phyloP scores from a whole-genome alignment of 2,329 filamentous ascomycete species.

The Penicillium thymicola region DNA sequence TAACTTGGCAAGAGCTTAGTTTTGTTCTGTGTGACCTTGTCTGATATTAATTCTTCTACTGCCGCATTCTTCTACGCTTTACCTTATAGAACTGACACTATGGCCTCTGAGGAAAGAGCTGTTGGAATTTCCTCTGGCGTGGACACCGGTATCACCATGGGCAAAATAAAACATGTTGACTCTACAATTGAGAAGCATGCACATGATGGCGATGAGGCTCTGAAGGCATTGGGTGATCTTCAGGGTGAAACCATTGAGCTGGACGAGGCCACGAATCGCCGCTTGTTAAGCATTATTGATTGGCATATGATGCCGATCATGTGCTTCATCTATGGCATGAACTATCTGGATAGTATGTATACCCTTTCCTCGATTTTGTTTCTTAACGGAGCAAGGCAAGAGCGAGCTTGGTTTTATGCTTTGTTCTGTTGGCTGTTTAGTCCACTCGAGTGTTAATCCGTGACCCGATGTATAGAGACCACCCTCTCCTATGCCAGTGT shows the following conservation, averaged over 20 bases:
- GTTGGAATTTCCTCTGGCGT: constrained; percentile 25
- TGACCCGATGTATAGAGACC: constrained; percentile 34
- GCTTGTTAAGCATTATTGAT: constrained; percentile 61
- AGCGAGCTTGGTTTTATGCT: neutral
- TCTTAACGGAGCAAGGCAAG: too few species aligned
- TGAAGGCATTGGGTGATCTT: constrained; percentile 53
- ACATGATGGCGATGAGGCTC: constrained; percentile 59
- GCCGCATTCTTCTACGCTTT: too few species aligned
- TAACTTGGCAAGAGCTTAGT: neutral
- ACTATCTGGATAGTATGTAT: constrained; percentile 52
- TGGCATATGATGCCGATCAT: constrained; percentile 60
- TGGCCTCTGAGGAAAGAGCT: constrained; percentile 41
- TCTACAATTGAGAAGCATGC: constrained; percentile 50
- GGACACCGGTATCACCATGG: constrained; percentile 24
- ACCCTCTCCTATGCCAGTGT: constrained; percentile 53
- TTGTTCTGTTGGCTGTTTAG: neutral
- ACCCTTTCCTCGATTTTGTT: neutral
- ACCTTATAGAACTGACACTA: neutral
- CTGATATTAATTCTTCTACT: neutral
- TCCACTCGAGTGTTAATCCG: neutral
- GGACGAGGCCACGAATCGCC: constrained; percentile 56
- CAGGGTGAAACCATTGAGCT: constrained; percentile 53
- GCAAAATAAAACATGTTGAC: constrained; percentile 23
- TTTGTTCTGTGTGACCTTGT: neutral
- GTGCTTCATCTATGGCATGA: constrained; percentile 57